These are phyloP conservation scores for Alternaria sp. DNA, from an alignment of 2,329 filamentous ascomycete genomes.

Conservation along the genomic window DNA sequence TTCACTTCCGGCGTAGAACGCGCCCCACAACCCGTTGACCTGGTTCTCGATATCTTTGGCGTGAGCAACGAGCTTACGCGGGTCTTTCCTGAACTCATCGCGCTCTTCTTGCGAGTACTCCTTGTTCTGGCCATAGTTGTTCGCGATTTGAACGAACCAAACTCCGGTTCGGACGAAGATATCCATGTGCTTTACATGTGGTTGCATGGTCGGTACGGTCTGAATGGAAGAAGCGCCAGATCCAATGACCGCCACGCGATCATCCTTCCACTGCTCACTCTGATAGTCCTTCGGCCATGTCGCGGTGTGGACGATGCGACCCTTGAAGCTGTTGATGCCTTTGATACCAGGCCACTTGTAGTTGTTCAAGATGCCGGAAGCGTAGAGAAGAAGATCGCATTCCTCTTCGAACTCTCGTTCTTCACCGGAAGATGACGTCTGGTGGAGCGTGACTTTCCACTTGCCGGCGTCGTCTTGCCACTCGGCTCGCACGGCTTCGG, in stretches of 20 bases:
- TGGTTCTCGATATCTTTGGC: slow-evolving; percentile 56
- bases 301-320: slow-evolving; percentile 53
- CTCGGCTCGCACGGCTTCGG: slow-evolving; percentile 54
- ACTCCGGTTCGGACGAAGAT: slow-evolving; percentile 56
- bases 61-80: slow-evolving; percentile 51
- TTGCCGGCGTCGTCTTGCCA: slow-evolving; percentile 58
- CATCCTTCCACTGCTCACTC: slow-evolving; percentile 50
- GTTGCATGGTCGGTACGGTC: slow-evolving; percentile 56
- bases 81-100: slow-evolving; percentile 52
- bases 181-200: slow-evolving; percentile 54
- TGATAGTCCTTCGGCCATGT: slow-evolving; percentile 56
- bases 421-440: slow-evolving; percentile 45
- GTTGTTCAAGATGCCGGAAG: slow-evolving; percentile 53
- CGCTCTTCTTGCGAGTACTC: slow-evolving; percentile 54
- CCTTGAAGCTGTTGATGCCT: slow-evolving; percentile 55
- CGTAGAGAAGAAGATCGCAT: slow-evolving; percentile 54
- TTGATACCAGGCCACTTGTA: slow-evolving; percentile 48
- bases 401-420: slow-evolving; percentile 51
- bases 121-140: slow-evolving; percentile 54
- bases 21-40: slow-evolving; percentile 56
- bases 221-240: slow-evolving; percentile 55
- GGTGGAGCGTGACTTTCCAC: slow-evolving; percentile 58
- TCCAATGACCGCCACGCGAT: slow-evolving; percentile 54
- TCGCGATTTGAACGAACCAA: slow-evolving; percentile 55
- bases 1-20: slow-evolving; percentile 54